phyloP scores from a whole-genome alignment of 768 basidiomycete species.

The Pleurotus tuber-regium region DNA sequence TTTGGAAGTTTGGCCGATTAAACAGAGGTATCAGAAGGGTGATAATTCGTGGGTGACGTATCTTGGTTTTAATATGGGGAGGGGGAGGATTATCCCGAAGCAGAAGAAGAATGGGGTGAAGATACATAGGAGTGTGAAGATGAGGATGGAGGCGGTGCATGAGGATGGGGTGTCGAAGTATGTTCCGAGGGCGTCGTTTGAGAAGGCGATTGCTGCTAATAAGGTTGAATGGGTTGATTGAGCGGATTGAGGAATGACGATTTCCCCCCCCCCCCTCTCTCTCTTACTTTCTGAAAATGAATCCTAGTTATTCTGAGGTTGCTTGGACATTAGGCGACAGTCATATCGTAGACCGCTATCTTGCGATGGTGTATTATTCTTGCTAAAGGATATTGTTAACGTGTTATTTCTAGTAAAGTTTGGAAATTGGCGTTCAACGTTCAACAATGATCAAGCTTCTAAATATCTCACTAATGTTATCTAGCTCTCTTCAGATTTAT shows the following conservation, averaged over 20 bases:
- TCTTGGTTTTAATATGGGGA: conserved; percentile 31
- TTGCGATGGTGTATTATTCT: no score
- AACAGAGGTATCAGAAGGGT: conserved; percentile 33
- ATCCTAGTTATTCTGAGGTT: background rate
- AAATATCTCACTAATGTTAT: no score
- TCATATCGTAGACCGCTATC: no score
- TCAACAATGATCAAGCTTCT: no score
- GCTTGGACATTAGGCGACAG: no score
- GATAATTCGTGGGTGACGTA: conserved; percentile 27
- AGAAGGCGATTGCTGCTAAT: conserved; percentile 21
- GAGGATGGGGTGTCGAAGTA: conserved; percentile 33
- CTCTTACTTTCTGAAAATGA: background rate
- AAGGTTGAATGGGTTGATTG: conserved; percentile 34
- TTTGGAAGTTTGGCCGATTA: conserved; percentile 48
- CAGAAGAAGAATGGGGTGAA: conserved; percentile 38
- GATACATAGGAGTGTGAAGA: conserved; percentile 49
- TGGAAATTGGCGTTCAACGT: no score
- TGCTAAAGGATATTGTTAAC: no score
- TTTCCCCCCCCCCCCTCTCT: background rate
- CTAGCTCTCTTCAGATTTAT: no score
- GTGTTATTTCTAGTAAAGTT: no score
- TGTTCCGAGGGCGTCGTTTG: conserved; percentile 33
- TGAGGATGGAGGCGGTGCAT: conserved; percentile 49
- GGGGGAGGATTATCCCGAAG: conserved; percentile 37
- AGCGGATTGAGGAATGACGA: no score